Evolutionary conservation across 306 rosid species (phyloP).

Genomic region (Malus orientalis): DNA sequence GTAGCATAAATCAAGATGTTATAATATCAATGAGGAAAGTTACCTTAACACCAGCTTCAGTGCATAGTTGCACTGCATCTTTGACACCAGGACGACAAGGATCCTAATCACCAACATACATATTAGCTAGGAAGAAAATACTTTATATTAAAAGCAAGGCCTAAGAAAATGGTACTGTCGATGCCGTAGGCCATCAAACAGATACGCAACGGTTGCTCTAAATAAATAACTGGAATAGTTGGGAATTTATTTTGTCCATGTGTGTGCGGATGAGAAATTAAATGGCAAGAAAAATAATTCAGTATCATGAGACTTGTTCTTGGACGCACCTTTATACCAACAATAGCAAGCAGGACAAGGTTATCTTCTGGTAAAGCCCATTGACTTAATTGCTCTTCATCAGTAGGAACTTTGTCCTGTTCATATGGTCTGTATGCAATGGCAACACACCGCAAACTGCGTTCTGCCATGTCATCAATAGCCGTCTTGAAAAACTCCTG

Average conservation of each 20-base stretch:
- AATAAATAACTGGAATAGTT: not conserved
- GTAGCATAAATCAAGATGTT: not conserved
- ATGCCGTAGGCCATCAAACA: not conserved
- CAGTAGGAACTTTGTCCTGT: conserved; percentile 53
- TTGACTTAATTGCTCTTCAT: conserved; percentile 50
- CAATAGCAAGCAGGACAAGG: conserved; percentile 81
- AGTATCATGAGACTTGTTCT: conserved; percentile 13
- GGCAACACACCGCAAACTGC: conserved; percentile 89
- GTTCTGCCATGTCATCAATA: conserved; percentile 81
- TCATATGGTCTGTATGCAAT: conserved; percentile 79
- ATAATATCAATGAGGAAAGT: conserved; percentile 11
- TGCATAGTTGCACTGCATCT: conserved; percentile 70
- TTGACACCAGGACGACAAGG: conserved; percentile 83
- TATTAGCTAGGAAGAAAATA: not conserved
- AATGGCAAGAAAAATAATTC: conserved; percentile 8
- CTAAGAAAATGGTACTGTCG: not conserved
- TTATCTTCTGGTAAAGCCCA: conserved; percentile 84
- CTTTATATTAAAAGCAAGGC: not conserved
- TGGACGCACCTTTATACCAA: conserved; percentile 76
- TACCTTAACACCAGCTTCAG: conserved; percentile 92
- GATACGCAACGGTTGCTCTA: not conserved
- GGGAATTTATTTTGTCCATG: not conserved
- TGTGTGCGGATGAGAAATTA: not conserved
- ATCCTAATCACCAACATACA: conserved; percentile 40
- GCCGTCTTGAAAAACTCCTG: conserved; percentile 59